These are phyloP conservation scores for Cytospora chrysosperma DNA, from an alignment of 2,329 filamentous ascomycete species.

Conservation along the genomic window DNA sequence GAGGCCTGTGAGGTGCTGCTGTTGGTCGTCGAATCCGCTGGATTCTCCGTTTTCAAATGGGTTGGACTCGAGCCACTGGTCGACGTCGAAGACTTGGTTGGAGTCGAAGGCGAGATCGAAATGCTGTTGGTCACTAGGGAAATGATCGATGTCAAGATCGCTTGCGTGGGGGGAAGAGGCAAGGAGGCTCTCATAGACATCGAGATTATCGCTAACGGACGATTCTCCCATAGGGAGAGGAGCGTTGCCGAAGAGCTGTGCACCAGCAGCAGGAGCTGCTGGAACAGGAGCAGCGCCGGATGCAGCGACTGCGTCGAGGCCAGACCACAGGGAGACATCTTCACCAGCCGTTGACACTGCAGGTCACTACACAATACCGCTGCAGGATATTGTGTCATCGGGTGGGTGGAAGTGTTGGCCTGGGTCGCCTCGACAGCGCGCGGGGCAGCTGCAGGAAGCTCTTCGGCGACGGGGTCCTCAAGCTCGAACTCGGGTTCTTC, in stretches of 20 bases:
- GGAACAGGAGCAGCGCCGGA: conserved; percentile 44
- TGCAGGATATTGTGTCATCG: conserved; percentile 99
- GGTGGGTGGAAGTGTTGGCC: conserved; percentile 57
- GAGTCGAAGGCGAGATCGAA: conserved; percentile 29
- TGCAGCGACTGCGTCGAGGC: conserved; percentile 43
- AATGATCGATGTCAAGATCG: conserved; percentile 66
- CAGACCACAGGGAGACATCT: conserved; percentile 49
- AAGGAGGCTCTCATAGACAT: conserved; percentile 74
- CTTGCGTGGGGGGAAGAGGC: conserved; percentile 69
- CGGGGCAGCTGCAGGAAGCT: conserved; percentile 28
- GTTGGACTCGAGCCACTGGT: conserved; percentile 51
- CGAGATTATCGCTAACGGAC: conserved; percentile 70
- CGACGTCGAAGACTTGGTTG: conserved; percentile 56
- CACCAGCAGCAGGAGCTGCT: conserved; percentile 60
- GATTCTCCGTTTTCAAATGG: conserved; percentile 38
- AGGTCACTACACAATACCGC: conserved; percentile 98
- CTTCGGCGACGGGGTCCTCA: conserved; percentile 29
- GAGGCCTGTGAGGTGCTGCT: conserved; percentile 41
- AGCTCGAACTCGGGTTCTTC: conserved; percentile 39
- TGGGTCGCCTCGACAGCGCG: conserved; percentile 30
- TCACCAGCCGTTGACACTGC: conserved; percentile 91
- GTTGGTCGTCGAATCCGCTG: conserved; percentile 52
- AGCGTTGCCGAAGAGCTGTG: conserved; percentile 61
- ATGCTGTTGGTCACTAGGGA: conserved; percentile 56
- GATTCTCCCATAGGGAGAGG: conserved; percentile 63